Conservation (phyloP, 495 filamentous ascomycete species). For the Aspergillus nidulans region DNA sequence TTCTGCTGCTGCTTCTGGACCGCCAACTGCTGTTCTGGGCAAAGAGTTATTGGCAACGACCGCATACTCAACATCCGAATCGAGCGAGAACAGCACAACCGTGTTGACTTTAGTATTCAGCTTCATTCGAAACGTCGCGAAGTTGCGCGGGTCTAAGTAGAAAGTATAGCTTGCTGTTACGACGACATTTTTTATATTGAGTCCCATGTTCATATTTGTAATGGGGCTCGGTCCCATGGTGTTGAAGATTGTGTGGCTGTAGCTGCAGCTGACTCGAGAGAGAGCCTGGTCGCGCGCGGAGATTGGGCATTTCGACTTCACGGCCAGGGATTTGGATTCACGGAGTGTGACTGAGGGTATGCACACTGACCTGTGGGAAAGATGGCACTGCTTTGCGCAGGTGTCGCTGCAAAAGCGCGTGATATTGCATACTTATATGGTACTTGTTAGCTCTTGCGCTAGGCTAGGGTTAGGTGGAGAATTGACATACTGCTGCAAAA, state of each 20-base stretch:
- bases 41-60: background rate
- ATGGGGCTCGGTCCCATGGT: no score
- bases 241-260: background rate
- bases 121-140: slow-evolving; percentile 32
- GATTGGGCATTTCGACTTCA: slow-evolving; percentile 24
- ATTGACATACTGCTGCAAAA: slow-evolving; percentile 27
- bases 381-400: slow-evolving; percentile 17
- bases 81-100: slow-evolving; percentile 25
- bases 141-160: slow-evolving; percentile 31
- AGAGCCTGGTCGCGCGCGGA: slow-evolving; percentile 24
- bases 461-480: background rate
- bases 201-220: background rate
- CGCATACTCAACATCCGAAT: slow-evolving; percentile 26
- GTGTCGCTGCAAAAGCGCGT: slow-evolving; percentile 28
- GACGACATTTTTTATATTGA: slow-evolving; percentile 9
- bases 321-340: slow-evolving; percentile 28
- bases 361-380: slow-evolving; percentile 18
- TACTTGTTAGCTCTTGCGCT: background rate
- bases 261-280: slow-evolving; percentile 18
- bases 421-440: slow-evolving; percentile 27
- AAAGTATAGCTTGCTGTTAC: slow-evolving; percentile 26
- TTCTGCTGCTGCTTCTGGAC: background rate
- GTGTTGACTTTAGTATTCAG: slow-evolving; percentile 26
- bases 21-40: background rate
- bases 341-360: slow-evolving; percentile 29